Conservation (phyloP, 192 early-diverging fungal genomes). For the Geosiphon pyriformis region DNA sequence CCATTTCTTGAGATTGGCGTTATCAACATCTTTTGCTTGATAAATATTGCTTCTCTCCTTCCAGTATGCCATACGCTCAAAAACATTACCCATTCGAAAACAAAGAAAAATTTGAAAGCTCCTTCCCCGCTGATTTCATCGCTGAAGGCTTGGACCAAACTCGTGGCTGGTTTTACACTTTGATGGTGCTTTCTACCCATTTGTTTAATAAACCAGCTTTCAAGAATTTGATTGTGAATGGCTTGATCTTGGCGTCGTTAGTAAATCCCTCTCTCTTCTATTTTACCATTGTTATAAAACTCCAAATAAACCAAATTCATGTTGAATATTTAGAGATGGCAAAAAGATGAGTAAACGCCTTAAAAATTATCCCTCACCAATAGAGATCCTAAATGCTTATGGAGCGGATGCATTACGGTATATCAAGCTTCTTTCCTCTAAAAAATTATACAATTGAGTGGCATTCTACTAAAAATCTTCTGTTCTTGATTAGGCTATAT, state of each 20-base stretch:
- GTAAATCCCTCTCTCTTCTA: slow-evolving; percentile 12
- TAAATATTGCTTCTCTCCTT: background rate
- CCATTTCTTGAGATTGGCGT: background rate
- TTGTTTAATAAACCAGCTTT: slow-evolving; percentile 92
- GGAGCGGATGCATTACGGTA: slow-evolving; percentile 85
- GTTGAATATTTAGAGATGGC: slow-evolving; percentile 62
- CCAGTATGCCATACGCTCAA: slow-evolving; percentile 98
- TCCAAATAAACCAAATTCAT: background rate
- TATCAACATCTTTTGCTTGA: background rate
- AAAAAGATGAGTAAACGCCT: slow-evolving; percentile 99
- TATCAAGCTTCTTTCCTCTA: slow-evolving; percentile 13
- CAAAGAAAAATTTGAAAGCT: slow-evolving; percentile 73
- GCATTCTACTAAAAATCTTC: background rate
- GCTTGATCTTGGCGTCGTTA: slow-evolving; percentile 82
- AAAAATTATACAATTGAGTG: slow-evolving; percentile 1
- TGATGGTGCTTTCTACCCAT: slow-evolving; percentile 94
- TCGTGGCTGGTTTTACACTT: slow-evolving; percentile 99
- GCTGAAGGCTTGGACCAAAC: slow-evolving; percentile 99
- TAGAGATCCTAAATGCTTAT: slow-evolving; percentile 71
- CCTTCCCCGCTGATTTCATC: slow-evolving; percentile 98
- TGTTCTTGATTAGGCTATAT: slow-evolving; percentile 63
- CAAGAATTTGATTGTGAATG: slow-evolving; percentile 97
- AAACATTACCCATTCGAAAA: slow-evolving; percentile 99
- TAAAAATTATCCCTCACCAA: slow-evolving; percentile 98
- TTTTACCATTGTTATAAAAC: background rate